These are phyloP conservation scores for Pisolithus marmoratus DNA, from an alignment of 768 basidiomycete genomes.

Conservation along the genomic window DNA sequence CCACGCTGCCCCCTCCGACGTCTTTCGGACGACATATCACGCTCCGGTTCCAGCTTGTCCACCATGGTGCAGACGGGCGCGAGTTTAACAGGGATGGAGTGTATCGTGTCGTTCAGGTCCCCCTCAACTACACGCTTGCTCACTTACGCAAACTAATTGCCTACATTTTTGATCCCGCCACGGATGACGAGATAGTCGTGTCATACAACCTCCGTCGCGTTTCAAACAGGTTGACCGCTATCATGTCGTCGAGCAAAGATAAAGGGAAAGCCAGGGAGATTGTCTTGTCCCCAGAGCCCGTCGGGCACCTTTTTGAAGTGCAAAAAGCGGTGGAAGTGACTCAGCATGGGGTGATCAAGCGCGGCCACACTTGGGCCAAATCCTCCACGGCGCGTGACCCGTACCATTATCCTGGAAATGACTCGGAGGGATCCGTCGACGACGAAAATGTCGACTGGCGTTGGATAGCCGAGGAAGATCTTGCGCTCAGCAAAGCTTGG, in stretches of 20 bases:
- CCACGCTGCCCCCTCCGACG: conserved; percentile 36
- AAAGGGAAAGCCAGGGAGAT: conserved; percentile 6
- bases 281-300: conserved; percentile 5
- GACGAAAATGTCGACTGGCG: conserved; percentile 44
- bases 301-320: conserved; percentile 57
- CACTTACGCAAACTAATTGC: conserved; percentile 58
- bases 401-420: conserved; percentile 37
- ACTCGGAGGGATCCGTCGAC: conserved; percentile 27
- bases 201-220: conserved; percentile 13
- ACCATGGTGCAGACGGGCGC: conserved; percentile 22
- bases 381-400: conserved; percentile 51
- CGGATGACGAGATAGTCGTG: conserved; percentile 18
- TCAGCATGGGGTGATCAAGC: conserved; percentile 48
- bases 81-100: conserved; percentile 41
- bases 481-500: conserved; percentile 56
- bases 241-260: conserved; percentile 11
- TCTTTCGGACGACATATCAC: conserved; percentile 57
- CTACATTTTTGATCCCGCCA: conserved; percentile 45
- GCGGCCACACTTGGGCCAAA: conserved; percentile 41
- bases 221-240: conserved; percentile 22
- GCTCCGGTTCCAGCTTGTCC: conserved; percentile 57
- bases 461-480: conserved; percentile 70
- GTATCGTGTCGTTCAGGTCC: conserved; percentile 63
- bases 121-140: conserved; percentile 61
- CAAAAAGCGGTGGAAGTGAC: conserved; percentile 40